Evolutionary conservation across 305 asterid species (phyloP).

Genomic region (Rubia peregrina): DNA sequence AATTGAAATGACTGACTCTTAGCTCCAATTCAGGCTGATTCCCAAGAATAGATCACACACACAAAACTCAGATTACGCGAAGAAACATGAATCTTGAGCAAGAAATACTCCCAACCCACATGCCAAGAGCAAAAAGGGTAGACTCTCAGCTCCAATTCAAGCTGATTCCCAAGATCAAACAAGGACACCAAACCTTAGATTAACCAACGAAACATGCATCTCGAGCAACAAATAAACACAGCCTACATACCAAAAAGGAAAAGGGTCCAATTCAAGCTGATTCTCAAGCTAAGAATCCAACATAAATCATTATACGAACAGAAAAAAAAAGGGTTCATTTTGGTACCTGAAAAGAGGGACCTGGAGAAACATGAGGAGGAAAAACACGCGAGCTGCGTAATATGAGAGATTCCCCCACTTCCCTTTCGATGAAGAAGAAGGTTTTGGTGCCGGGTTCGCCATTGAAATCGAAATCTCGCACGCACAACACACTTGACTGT

Average conservation of each 20-base stretch:
- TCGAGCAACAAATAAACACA: background rate
- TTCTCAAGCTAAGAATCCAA: background rate
- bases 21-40: background rate
- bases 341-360: conserved; percentile 74
- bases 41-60: background rate
- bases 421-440: conserved; percentile 25
- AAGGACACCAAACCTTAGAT: background rate
- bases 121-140: background rate
- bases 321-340: background rate
- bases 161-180: background rate
- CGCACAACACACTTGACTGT: background rate
- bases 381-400: conserved; percentile 51
- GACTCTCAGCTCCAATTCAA: background rate
- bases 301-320: too few species aligned
- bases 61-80: too few species aligned
- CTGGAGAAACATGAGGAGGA: conserved; percentile 56
- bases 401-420: conserved; percentile 55
- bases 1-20: background rate
- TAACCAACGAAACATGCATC: conserved; percentile 1
- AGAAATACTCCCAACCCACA: conserved; percentile 9
- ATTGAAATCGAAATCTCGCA: background rate
- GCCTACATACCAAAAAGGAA: conserved; percentile 1
- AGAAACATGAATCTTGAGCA: background rate
- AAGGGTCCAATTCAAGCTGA: background rate
- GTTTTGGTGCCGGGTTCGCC: conserved; percentile 5